Base-by-base conservation (phyloP, 345 rosid species). In the Lepidium didymum region DNA sequence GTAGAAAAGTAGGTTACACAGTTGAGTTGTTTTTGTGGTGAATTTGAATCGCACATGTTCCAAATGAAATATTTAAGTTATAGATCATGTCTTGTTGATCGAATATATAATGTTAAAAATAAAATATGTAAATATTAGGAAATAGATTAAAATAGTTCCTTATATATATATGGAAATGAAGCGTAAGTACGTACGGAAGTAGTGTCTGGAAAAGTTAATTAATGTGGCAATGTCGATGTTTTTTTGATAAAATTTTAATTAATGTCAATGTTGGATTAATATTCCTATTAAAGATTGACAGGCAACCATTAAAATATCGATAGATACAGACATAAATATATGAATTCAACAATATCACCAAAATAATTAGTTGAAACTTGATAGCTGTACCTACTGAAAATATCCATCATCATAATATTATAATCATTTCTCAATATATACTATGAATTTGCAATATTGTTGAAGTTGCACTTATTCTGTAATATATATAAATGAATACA, bases 361-460 rank as follows among this genome's bases (percentile, higher is more conserved):
- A 18, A 54, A 46, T 29, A 63, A 46, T 36, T 62, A 63, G 61
- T 43, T 62, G 56, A 45, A 62, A 62, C 56, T 62, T 70, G 33
- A 70, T 53, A 54, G 34, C 33, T 54, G 33, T 62, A 35, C 69
- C 50, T 44, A 49, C 34, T 29, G 11, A 54, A 13, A 44, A 62
- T 43, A 62, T 53, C 56, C 37, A 41, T 42, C 45, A 37, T 70
- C 60, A 50, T 50, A 19, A 42, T 42, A 42, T 15, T 19, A 19
- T 19, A 19, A 19, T 19, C 21, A 19, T 19, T 19, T 19, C 21
- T 19, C 21, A 19, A 19, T n/a, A n/a, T n/a, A n/a, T n/a, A n/a
- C n/a, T n/a, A n/a, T n/a, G n/a, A n/a, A n/a, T n/a, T n/a, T n/a
- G n/a, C n/a, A n/a, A n/a, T 19, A 19, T 19, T 19, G 21, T 19